Percentiles rank a stretch among this genome's conserved stretches.
Conservation (phyloP, 1,284 basidiomycete species). For the Austroboletus niveus region DNA sequence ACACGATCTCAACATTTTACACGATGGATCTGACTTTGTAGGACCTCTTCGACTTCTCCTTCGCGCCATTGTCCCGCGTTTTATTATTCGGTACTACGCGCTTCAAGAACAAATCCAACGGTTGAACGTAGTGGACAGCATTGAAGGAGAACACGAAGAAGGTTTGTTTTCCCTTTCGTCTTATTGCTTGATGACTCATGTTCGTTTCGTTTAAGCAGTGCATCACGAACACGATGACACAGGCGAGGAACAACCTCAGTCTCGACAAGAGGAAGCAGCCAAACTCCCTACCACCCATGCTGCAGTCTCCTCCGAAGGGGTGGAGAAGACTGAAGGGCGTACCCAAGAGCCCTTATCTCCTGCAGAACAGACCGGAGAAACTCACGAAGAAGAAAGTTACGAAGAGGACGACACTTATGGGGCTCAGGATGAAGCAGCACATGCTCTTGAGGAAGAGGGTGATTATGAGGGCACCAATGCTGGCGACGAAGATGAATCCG, state of each 20-base stretch:
- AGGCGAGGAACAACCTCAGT: conserved; percentile 7
- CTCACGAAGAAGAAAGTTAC: conserved; percentile 1
- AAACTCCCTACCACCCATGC: background rate
- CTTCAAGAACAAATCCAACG: conserved; percentile 59
- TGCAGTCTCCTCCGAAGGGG: background rate
- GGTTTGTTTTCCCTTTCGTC: conserved; percentile 11
- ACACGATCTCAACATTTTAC: conserved; percentile 69
- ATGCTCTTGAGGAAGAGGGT: conserved; percentile 23
- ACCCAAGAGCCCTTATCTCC: conserved; percentile 8
- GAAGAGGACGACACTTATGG: conserved; percentile 1
- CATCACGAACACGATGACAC: conserved; percentile 9
- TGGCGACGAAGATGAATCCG: conserved; percentile 20
- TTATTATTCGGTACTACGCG: conserved; percentile 63
- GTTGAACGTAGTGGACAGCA: conserved; percentile 34
- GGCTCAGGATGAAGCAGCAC: conserved; percentile 7
- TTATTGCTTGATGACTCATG: conserved; percentile 1
- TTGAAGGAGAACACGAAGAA: conserved; percentile 16
- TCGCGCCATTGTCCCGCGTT: conserved; percentile 52
- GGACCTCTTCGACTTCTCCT: conserved; percentile 67
- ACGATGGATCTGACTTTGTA: conserved; percentile 59
- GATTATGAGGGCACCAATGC: conserved; percentile 20
- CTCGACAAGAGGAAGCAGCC: conserved; percentile 5
- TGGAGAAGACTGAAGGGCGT: conserved; percentile 14
- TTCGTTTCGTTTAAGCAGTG: conserved; percentile 7
- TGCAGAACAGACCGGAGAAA: conserved; percentile 7